Evolutionary conservation across 805 yeast species (phyloP).

Genomic region (Candida ipomoeae): DNA sequence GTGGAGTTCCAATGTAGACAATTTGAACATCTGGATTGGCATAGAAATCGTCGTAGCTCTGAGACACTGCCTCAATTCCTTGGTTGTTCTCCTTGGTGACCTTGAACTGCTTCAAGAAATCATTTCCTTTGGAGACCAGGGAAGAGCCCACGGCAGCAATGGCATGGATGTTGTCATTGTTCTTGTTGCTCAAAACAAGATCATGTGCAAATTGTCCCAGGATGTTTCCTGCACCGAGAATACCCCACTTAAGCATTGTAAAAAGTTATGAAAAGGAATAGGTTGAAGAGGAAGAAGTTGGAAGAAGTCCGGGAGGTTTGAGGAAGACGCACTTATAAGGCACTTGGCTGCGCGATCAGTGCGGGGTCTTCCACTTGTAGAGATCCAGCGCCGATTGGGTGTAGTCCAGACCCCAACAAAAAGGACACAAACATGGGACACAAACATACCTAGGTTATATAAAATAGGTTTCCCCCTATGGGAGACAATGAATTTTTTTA

Average conservation of each 20-base stretch:
- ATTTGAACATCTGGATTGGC: constrained; percentile 41
- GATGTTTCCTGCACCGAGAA: constrained; percentile 48
- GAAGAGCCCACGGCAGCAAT: constrained; percentile 41
- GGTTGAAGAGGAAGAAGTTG: not conserved
- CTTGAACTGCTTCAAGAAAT: constrained; percentile 23
- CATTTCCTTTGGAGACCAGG: constrained; percentile 29
- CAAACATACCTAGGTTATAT: too few relatives aligned
- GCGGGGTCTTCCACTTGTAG: not conserved
- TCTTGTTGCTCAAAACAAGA: constrained; percentile 23
- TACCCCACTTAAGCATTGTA: constrained; percentile 41
- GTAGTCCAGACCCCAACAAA: too few relatives aligned
- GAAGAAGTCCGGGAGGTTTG: not conserved
- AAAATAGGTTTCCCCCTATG: too few relatives aligned
- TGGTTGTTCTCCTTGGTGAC: constrained; percentile 21
- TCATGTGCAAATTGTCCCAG: constrained; percentile 44
- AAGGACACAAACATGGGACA: too few relatives aligned
- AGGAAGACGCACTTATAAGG: not conserved
- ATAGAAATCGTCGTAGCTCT: constrained; percentile 43
- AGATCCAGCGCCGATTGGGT: not conserved
- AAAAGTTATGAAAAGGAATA: too few relatives aligned
- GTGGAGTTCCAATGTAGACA: constrained; percentile 56
- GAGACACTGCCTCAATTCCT: constrained; percentile 22
- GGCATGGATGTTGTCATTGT: constrained; percentile 26
- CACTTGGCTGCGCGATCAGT: not conserved
- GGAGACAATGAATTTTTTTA: too few relatives aligned